phyloP scores from a whole-genome alignment of 2,329 filamentous ascomycete genomes.

The Epichloe hybrida region DNA sequence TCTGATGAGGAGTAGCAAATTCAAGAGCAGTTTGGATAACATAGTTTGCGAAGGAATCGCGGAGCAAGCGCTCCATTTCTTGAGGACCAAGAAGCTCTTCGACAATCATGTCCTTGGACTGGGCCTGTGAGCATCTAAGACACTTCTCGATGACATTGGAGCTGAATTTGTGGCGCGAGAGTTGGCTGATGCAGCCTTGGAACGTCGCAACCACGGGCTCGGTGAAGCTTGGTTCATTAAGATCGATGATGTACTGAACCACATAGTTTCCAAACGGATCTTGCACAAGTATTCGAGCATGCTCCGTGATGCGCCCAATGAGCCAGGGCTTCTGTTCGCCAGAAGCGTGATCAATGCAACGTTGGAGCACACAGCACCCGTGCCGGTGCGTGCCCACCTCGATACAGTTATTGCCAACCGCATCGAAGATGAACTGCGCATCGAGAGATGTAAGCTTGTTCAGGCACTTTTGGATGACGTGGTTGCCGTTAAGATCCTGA shows the following conservation, averaged over 20 bases:
- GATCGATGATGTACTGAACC: conserved; percentile 94
- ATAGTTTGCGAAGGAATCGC: conserved; percentile 93
- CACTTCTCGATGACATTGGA: conserved; percentile 98
- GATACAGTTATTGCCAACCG: conserved; percentile 75
- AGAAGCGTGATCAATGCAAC: conserved; percentile 93
- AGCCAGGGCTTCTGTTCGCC: conserved; percentile 79
- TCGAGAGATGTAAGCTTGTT: conserved; percentile 80
- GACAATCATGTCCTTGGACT: conserved; percentile 68
- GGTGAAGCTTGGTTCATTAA: conserved; percentile 78
- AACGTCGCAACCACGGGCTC: conserved; percentile 79
- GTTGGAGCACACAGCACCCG: conserved; percentile 93
- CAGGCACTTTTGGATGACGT: conserved; percentile 97
- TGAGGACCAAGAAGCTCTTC: conserved; percentile 61
- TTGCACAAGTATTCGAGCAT: conserved; percentile 81
- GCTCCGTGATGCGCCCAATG: conserved; percentile 72
- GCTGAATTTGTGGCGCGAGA: conserved; percentile 95
- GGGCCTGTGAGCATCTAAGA: conserved; percentile 65
- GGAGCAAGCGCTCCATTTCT: conserved; percentile 78
- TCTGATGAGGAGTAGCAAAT: conserved; percentile 60
- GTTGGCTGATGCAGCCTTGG: conserved; percentile 52
- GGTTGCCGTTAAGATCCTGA: conserved; percentile 94
- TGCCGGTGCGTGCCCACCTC: conserved; percentile 93
- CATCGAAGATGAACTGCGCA: conserved; percentile 93
- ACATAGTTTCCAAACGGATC: conserved; percentile 99
- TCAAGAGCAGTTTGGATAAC: conserved; percentile 94